Base-by-base conservation (phyloP, 2,329 filamentous ascomycete genomes). In the Penicillium sp. region DNA sequence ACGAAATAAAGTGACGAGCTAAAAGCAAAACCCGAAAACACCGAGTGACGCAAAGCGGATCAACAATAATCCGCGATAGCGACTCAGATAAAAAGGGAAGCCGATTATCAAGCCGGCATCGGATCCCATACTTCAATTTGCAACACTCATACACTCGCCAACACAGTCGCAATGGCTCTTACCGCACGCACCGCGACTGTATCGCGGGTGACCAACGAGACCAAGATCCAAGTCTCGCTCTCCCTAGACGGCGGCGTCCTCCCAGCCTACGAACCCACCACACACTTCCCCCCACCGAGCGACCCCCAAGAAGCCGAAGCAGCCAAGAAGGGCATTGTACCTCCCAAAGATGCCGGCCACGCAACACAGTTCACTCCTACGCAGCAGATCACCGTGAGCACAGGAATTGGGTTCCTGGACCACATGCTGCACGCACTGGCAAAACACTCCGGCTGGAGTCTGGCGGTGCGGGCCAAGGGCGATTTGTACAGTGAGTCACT, bases 361-460 rank as follows among this genome's bases (percentile, higher is more conserved):
- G 92, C 94, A 27, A 86, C 87, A 1, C 92, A 99, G 74, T 79
- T 85, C 58, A 92, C 89, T 62, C 85, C 87, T 62, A 89, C 86
- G 38, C 94, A 97, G 74, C 85, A 84, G 54, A 96, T 97, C 69
- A 84, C 84, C 68, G 81, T 97, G 61, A 86, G 90, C 79, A 96
- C 92, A 0, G 94, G 94, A 59, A 95, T 99, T 72, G 94, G 94
- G 53, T 99, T 99, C 75, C 81, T 99, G 50, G 94, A 99, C 77
- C 94, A 99, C 79, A 97, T 99, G 92, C 82, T 97, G 45, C 94
- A 99, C 74, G 94, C 94, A 5, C 81, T 97, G 49, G 89, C 94
- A 45, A 97, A 99, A 76, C 94, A 99, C 75, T 86, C 89, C 5
- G 92, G 94, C 57, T 97, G 92, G 94, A 94, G 88, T 76, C 75